Evolutionary conservation across 2,329 filamentous ascomycete species (phyloP).

Genomic region (Colletotrichum cordylinicola): DNA sequence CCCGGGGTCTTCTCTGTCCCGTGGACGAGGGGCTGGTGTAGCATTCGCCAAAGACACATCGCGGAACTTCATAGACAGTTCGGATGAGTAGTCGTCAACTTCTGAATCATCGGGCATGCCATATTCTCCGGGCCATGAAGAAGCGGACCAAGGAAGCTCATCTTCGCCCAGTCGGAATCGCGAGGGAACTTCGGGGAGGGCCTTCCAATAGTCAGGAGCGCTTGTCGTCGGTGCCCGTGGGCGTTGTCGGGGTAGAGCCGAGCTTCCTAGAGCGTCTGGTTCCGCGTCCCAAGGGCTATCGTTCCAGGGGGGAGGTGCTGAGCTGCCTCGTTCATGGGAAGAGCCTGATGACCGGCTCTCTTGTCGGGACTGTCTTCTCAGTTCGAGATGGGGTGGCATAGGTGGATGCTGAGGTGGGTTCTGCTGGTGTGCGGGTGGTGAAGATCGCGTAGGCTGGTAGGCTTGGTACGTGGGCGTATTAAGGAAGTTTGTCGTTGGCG

Average conservation of each 20-base stretch:
- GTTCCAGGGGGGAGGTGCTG: slow-evolving; percentile 54
- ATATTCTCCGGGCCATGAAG: slow-evolving; percentile 34
- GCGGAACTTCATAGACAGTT: slow-evolving; percentile 19
- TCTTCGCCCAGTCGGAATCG: slow-evolving; percentile 52
- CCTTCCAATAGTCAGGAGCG: slow-evolving; percentile 42
- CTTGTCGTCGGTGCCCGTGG: slow-evolving; percentile 13
- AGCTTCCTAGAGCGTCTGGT: slow-evolving; percentile 31
- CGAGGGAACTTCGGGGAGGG: slow-evolving; percentile 43
- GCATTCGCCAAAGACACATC: not conserved
- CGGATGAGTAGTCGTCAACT: slow-evolving; percentile 10
- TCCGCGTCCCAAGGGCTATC: slow-evolving; percentile 53
- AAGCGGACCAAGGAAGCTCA: slow-evolving; percentile 51
- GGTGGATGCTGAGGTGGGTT: slow-evolving; percentile 17
- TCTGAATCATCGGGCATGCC: slow-evolving; percentile 10
- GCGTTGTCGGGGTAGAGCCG: slow-evolving; percentile 29
- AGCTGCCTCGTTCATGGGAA: slow-evolving; percentile 51
- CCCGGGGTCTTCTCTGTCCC: slow-evolving; percentile 9
- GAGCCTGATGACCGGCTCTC: slow-evolving; percentile 25
- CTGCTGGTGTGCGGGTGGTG: slow-evolving; percentile 22
- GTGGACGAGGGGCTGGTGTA: not conserved
- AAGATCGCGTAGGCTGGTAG: slow-evolving; percentile 19
- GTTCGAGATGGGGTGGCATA: slow-evolving; percentile 17
- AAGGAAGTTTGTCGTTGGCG: slow-evolving; percentile 52
- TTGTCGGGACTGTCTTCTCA: slow-evolving; percentile 14
- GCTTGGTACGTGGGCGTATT: not conserved